phyloP scores from a whole-genome alignment of 2,329 filamentous ascomycete genomes.

The Cladosporium sp. region DNA sequence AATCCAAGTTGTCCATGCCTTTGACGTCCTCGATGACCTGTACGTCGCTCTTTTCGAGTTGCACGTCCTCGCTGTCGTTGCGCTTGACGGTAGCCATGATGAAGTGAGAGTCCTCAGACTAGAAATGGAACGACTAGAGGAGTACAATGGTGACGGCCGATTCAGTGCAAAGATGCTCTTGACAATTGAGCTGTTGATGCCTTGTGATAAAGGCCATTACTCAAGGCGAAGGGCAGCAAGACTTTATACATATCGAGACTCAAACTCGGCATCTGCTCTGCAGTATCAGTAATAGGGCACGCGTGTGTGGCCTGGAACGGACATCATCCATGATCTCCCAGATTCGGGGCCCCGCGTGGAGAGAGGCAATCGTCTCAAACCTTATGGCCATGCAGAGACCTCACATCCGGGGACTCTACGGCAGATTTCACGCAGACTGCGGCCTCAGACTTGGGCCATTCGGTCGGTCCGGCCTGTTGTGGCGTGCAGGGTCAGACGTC shows the following conservation, averaged over 20 bases:
- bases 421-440: background rate
- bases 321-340: conserved; percentile 1
- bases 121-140: too few relatives aligned
- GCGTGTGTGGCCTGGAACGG: background rate
- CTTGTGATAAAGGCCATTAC: background rate
- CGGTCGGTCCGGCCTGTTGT: background rate
- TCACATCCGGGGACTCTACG: background rate
- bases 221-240: background rate
- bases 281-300: conserved; percentile 3
- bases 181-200: background rate
- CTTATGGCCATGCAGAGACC: background rate
- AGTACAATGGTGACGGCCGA: background rate
- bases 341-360: conserved; percentile 8
- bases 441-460: background rate
- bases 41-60: conserved; percentile 11
- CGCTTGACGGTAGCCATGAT: conserved; percentile 13
- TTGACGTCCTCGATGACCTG: conserved; percentile 19
- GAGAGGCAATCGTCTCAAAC: conserved; percentile 7
- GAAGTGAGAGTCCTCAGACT: background rate
- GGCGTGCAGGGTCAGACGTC: background rate
- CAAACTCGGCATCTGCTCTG: background rate
- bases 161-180: background rate
- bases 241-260: conserved; percentile 4
- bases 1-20: conserved; percentile 21
- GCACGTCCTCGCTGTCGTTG: conserved; percentile 2